Base-by-base conservation (phyloP, 1,139 yeast genomes). In the Kodamaea suecica region DNA sequence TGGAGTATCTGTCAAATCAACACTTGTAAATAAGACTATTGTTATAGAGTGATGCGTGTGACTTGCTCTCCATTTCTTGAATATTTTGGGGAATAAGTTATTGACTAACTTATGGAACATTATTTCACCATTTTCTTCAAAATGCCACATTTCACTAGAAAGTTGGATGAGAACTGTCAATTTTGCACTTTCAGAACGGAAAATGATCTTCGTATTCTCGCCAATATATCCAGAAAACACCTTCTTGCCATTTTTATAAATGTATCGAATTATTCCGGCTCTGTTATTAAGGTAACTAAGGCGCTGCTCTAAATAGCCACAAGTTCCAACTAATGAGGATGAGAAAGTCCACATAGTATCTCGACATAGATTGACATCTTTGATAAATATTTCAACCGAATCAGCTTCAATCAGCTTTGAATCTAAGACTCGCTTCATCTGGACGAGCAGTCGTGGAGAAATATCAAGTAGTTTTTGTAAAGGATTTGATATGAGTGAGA, bases 81-180 rank as follows among this genome's bases (percentile, higher is more conserved):
- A 88, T 17, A 92, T 83, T 42, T 82, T 84, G 0, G 99, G 98
- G 40, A 94, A 78, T 38, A 92, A 70, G 15, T 95, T 85, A 55
- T 92, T 90, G 33, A 94, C 87, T 49, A 94, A 77, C 57, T 88
- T 88, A 56, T 90, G 95, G 55, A 90, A 92, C 75, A 87, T 77
- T 34, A 90, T 84, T 52, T 90, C 97, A 0, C 98, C 98, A 47
- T 84, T 84, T 52, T 90, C 97, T 59, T 92, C 97, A 57, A 94
- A 94, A 54, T 90, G 88, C 95, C 97, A 94, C 97, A 92, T 94
- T 52, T 94, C 99, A 27, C 84, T 73, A 1, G 97, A 85, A 45
- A 90, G 77, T 55, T 94, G 98, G 34, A 94, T 79, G 42, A 94
- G 68, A 33, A 90, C 85, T 9, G 88, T 76, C 40, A 90, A 63